A percentile compares a stretch with the other conserved stretches of the same genome.
These are phyloP conservation scores for Trichomonas gallinae DNA, from an alignment of 208 protist genomes.

Conservation along the genomic window DNA sequence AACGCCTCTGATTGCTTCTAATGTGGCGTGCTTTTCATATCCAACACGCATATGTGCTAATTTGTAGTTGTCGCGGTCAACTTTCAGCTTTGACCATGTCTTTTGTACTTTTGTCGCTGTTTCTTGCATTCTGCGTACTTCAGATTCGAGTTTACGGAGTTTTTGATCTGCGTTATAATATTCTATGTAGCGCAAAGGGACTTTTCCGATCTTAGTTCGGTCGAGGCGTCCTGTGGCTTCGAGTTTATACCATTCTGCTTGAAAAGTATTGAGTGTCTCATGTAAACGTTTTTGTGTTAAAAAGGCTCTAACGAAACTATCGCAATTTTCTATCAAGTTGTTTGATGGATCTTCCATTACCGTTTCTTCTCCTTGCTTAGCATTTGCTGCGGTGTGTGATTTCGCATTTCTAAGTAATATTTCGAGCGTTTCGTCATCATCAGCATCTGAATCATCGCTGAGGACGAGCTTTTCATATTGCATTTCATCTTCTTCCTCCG, in stretches of 20 bases:
- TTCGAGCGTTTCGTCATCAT: constrained; percentile 11
- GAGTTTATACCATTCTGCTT: constrained; percentile 13
- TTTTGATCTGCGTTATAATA: constrained; percentile 15
- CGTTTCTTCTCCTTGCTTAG: neutral
- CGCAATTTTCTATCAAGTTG: neutral
- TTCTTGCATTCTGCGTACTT: neutral
- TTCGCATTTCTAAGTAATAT: neutral
- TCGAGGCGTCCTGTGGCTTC: neutral
- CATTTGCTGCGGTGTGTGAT: neutral
- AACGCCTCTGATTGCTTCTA: neutral
- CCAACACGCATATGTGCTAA: neutral
- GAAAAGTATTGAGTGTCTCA: neutral
- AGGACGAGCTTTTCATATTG: neutral
- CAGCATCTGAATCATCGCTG: neutral
- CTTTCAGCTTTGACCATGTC: neutral
- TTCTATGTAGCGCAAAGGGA: neutral
- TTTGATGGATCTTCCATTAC: neutral
- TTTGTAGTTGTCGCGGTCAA: neutral
- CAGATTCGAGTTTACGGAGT: neutral
- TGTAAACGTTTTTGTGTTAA: neutral
- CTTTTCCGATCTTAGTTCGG: neutral
- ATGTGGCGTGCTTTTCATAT: neutral
- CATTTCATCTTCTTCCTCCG: neutral
- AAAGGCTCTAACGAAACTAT: neutral
- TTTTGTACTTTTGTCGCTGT: neutral